Conservation (phyloP, 331 rosid species). For the Arachis monticola region DNA sequence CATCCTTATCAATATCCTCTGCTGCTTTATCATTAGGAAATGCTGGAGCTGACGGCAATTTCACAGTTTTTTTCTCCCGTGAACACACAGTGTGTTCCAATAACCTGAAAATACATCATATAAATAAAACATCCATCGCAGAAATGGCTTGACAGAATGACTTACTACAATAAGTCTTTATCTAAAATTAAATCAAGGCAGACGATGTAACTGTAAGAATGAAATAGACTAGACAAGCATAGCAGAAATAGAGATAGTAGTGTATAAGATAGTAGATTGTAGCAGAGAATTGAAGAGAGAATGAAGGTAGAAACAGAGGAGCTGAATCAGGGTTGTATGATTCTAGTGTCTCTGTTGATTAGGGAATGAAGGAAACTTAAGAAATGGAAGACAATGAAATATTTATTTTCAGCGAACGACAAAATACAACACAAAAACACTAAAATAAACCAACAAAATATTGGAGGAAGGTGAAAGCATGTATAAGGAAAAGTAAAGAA, state of each 20-base stretch:
- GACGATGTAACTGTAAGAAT: background rate
- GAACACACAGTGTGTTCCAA: constrained; percentile 45
- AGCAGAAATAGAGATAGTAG: no score
- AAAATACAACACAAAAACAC: constrained; percentile 24
- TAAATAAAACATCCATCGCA: constrained; percentile 29
- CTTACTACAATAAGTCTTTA: constrained; percentile 14
- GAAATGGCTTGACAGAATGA: constrained; percentile 26
- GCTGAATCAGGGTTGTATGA: no score
- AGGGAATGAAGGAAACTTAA: no score
- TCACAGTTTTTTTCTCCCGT: constrained; percentile 43
- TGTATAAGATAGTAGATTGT: no score
- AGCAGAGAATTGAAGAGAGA: no score
- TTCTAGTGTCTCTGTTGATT: no score
- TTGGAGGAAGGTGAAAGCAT: constrained; percentile 22
- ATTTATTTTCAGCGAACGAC: constrained; percentile 1
- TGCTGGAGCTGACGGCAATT: constrained; percentile 41
- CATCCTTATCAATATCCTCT: constrained; percentile 46
- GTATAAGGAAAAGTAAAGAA: constrained; percentile 32
- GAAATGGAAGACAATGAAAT: background rate
- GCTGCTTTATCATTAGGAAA: constrained; percentile 43
- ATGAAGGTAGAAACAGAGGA: no score
- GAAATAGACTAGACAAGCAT: no score
- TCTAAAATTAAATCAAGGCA: constrained; percentile 25
- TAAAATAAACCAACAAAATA: constrained; percentile 27
- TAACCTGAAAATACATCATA: constrained; percentile 48